Conservation (phyloP, 163 green algal species). For the Scenedesmus sp. region DNA sequence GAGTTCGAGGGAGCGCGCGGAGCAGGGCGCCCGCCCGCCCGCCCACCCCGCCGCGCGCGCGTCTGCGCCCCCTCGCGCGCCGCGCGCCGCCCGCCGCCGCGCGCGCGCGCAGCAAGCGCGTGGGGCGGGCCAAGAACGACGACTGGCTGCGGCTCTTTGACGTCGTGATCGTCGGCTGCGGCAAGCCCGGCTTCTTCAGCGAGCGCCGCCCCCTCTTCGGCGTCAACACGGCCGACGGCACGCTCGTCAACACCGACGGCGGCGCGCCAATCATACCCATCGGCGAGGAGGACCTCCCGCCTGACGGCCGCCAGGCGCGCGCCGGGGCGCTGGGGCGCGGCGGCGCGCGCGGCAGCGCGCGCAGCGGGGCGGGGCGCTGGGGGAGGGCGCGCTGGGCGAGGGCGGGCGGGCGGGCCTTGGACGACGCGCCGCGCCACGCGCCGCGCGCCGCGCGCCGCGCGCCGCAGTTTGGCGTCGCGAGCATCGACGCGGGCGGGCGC, state of each 20-base stretch:
- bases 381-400: no score
- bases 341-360: no score
- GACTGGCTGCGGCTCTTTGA: slow-evolving; percentile 96
- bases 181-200: slow-evolving; percentile 71
- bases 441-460: no score
- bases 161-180: slow-evolving; percentile 86
- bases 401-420: no score
- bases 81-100: no score
- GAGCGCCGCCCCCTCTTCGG: slow-evolving; percentile 47
- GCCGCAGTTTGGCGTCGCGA: neutral
- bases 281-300: slow-evolving; percentile 60
- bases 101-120: slow-evolving; percentile 31
- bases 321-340: neutral
- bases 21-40: no score
- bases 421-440: no score
- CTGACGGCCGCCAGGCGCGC: neutral
- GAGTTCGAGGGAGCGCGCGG: neutral
- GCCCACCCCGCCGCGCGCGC: no score
- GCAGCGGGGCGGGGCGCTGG: neutral
- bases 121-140: slow-evolving; percentile 44
- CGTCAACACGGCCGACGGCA: slow-evolving; percentile 52
- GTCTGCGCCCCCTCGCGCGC: no score
- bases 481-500: no score
- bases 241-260: slow-evolving; percentile 95
- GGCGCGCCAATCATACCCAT: slow-evolving; percentile 90